A percentile compares a stretch with the other conserved stretches of the same genome.
Evolutionary conservation across 2,329 filamentous ascomycete genomes (phyloP).

Genomic region (Penicillium aurantiogriseum): DNA sequence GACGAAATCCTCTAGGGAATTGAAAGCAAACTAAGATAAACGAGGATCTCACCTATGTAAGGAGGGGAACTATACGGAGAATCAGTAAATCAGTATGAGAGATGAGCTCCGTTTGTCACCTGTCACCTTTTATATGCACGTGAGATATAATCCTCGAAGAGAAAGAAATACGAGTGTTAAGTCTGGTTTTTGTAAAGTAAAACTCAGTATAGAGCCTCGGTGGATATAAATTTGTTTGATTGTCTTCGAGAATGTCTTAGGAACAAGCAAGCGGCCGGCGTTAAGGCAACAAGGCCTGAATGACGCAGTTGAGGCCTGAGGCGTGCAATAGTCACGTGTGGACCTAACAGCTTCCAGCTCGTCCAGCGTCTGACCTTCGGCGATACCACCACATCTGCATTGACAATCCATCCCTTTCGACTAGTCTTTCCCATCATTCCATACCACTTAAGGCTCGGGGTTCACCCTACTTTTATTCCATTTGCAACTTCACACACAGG

Average conservation of each 20-base stretch:
- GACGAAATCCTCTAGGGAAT: background rate
- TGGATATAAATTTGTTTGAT: background rate
- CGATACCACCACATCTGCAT: constrained; percentile 20
- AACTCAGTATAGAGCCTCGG: background rate
- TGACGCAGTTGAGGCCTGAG: constrained; percentile 20
- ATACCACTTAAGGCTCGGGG: background rate
- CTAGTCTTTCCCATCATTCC: constrained; percentile 6
- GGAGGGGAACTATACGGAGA: constrained; percentile 21
- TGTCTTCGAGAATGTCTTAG: constrained; percentile 4
- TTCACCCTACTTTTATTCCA: background rate
- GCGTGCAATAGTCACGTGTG: constrained; percentile 17
- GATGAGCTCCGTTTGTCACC: background rate
- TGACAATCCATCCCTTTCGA: constrained; percentile 15
- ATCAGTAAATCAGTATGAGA: constrained; percentile 2
- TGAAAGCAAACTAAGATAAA: background rate
- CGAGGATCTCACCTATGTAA: constrained; percentile 14
- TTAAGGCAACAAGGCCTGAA: constrained; percentile 18
- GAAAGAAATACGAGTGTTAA: background rate
- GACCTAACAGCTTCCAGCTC: constrained; percentile 26
- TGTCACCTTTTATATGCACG: background rate
- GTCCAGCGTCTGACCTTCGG: constrained; percentile 15
- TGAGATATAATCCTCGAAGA: background rate
- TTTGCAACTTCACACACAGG: background rate
- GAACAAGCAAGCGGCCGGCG: background rate
- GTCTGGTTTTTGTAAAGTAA: background rate